Base-by-base conservation (phyloP, 1,139 yeast species). In the Saccharomyces hybrid region DNA sequence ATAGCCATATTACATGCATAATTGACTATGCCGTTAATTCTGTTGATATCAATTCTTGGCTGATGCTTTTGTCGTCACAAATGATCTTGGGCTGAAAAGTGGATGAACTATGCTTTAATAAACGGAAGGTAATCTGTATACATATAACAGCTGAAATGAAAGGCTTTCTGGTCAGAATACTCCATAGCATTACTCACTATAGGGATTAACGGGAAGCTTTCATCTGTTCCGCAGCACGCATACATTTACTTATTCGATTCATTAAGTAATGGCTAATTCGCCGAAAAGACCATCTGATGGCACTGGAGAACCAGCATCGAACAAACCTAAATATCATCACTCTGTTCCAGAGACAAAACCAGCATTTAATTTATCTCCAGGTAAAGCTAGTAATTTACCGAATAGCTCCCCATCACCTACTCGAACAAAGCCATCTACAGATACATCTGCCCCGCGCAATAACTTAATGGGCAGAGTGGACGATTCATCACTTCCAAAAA, bases 201-300 rank as follows among this genome's bases (percentile, higher is more conserved):
- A 31, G 34, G 34, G 6, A 31, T 31, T 31, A 31, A 31, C 34
- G 23, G 23, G 23, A 31, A 31, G 34, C 34, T 31, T 31, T 31
- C 6, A 31, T 31, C 34, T 31, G 34, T 31, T 31, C 34, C 4
- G 3, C 5, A 31, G 34, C 34, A 31, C 34, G 6, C 34, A 31
- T 31, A 31, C 23, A 19, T 19, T 2, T 31, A 31, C 34, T 31
- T 3, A 2, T 31, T 31, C 4, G 6, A 31, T 31, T 31, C 6
- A 31, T 31, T 31, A 31, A 61, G 50, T 41, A 25, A 29, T 54
- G 48, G 50, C n/a, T 8, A 44, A 34, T 19, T 48, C 50, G 26
- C 50, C 50, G 25, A 48, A 48, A 25, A 49, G 51, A 26, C 51
- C 51, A 9, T 9, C 26, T 11, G 51, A 49, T 16, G 29, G 29